A percentile compares a stretch with the other conserved stretches of the same genome.
Evolutionary conservation across 768 basidiomycete species (phyloP).

Genomic region (Crassisporium funariophilum): DNA sequence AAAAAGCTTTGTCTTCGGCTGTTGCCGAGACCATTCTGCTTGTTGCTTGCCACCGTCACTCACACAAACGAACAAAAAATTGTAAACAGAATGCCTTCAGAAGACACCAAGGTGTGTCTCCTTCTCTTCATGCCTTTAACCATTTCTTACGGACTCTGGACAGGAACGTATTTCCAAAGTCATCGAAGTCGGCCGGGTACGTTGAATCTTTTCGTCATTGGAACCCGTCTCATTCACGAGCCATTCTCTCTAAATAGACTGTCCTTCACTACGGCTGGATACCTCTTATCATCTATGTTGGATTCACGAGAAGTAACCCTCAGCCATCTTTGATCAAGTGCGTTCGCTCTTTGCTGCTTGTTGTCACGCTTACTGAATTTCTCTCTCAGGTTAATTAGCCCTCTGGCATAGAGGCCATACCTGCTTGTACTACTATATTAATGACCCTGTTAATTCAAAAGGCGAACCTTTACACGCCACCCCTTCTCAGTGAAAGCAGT

Average conservation of each 20-base stretch:
- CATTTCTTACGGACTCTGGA: not conserved
- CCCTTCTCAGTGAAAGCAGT: not conserved
- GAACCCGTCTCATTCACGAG: constrained; percentile 1
- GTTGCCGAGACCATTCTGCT: constrained; percentile 34
- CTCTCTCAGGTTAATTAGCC: constrained; percentile 81
- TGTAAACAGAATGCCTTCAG: constrained; percentile 70
- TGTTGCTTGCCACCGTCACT: constrained; percentile 16
- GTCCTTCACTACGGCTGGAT: constrained; percentile 96
- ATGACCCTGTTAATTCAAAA: constrained; percentile 28
- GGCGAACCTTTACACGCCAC: constrained; percentile 10
- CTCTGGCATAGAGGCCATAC: constrained; percentile 66
- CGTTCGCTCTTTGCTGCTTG: constrained; percentile 31
- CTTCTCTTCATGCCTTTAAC: not conserved
- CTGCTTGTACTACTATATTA: constrained; percentile 24
- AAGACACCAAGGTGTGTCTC: constrained; percentile 81
- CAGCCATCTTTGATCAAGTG: constrained; percentile 96
- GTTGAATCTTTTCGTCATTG: constrained; percentile 24
- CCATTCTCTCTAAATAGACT: constrained; percentile 50
- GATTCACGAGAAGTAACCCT: constrained; percentile 89
- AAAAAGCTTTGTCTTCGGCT: constrained; percentile 41
- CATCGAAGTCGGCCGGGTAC: constrained; percentile 80
- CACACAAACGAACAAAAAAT: constrained; percentile 20
- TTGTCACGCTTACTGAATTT: constrained; percentile 11
- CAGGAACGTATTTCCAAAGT: constrained; percentile 84
- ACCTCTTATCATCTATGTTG: constrained; percentile 94